Base-by-base conservation (phyloP, 2,329 filamentous ascomycete species). In the Aspergillus sp. region DNA sequence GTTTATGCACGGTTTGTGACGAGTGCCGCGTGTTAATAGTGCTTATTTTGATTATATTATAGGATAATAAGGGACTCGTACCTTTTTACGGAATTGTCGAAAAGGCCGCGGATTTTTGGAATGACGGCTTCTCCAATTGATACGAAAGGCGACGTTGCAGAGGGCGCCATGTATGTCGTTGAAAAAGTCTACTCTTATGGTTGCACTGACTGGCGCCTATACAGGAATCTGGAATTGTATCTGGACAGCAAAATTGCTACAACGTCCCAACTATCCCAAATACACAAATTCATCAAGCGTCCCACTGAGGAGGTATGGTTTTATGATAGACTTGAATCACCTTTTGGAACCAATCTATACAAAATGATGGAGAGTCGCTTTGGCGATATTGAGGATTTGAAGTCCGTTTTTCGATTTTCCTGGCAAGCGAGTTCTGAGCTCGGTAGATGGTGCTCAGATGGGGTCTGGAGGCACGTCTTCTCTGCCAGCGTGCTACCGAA, bases 71-170 rank as follows among this genome's bases (percentile, higher is more conserved):
- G 90, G 66, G 89, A 96, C 57, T 92, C 90, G 64, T 98, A 97
- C 68, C 62, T 85, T 1, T 74, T 81, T 2, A 77, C 81, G 30
- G 75, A 80, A 1, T 61, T 71, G 0, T 65, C 69, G 0, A 76
- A 75, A 48, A 81, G 86, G 4, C 95, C 95, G 4, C 88, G 87
- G 38, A 87, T 99, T 18, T 89, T 99, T 63, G 93, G 93, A 24
- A 97, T 98, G 93, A 99, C 95, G 1, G 95, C 95, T 7, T 98
- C 95, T 0, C 95, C 95, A 0, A 88, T 97, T 3, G 93, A 98
- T 75, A 86, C 90, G 0, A 89, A 90, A 67, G 83, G 84, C 0
- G 87, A 96, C 62, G 82, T 96, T 26, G 79, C 81, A 15, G 79
- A 85, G 58, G 90, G 90, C 38, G 89, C 90, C 0, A 77, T 78